Percentiles rank a stretch among this genome's conserved stretches.
These are phyloP conservation scores for Agapanthus africanus DNA, from an alignment of 106 monocot genomes.

Conservation along the genomic window DNA sequence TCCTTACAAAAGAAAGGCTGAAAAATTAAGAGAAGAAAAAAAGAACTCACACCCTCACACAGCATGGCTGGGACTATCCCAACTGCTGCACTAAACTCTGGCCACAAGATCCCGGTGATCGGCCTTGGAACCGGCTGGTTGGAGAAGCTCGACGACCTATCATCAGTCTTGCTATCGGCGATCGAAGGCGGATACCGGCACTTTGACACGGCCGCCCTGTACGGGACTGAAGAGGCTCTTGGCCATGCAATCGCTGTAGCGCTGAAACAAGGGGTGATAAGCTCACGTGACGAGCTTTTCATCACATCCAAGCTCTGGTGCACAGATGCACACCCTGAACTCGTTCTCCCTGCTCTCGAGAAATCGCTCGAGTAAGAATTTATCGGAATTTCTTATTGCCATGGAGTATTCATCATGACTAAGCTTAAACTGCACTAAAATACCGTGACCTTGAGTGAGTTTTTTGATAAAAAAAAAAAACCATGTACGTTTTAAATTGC, in stretches of 20 bases:
- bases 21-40: no score
- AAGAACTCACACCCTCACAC: no score
- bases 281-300: conserved; percentile 43
- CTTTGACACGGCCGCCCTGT: conserved; percentile 54
- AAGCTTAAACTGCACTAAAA: no score
- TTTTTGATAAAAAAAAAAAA: no score
- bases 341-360: conserved; percentile 36
- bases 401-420: no score
- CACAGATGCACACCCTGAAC: conserved; percentile 29
- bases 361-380: conserved; percentile 37
- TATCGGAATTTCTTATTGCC: no score
- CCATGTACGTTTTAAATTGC: no score
- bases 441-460: no score
- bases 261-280: conserved; percentile 18
- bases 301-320: conserved; percentile 62
- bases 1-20: no score
- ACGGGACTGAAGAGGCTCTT: conserved; percentile 35
- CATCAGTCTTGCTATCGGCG: conserved; percentile 6
- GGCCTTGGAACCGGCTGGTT: conserved; percentile 38
- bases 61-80: neutral
- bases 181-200: conserved; percentile 44
- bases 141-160: no score
- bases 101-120: conserved; percentile 20
- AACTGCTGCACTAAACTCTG: neutral
- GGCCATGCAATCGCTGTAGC: conserved; percentile 41